Evolutionary conservation across 1,284 basidiomycete species (phyloP), one percentile per base, ranked within the genome.

Genomic region (Ceraceosorus guamensis): DNA sequence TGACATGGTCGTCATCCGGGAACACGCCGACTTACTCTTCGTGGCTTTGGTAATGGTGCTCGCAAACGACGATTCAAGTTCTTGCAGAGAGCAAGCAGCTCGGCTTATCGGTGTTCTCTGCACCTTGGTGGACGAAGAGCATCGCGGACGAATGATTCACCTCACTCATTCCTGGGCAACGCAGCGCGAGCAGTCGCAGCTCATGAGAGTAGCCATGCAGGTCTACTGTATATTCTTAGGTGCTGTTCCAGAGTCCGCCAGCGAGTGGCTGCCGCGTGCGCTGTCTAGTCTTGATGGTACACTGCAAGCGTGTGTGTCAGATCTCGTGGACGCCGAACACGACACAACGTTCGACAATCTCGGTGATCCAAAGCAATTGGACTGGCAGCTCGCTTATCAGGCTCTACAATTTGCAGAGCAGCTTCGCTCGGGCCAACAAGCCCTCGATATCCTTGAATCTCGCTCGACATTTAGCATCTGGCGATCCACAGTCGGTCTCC

Each of bases 1-100:
- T 74, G 85, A 89, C 59, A 80, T 81, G 8, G 82, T 81, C 3
- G 80, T 96, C 18, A 79, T 98, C 41, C 80, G 80, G 13, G 88
- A 93, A 70, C 87, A 92, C 68, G 83, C 88, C 13, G 90, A 97
- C 73, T 81, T 97, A 66, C 81, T 98, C 50, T 96, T 97, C 73
- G 85, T 96, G 3, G 86, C 89, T 0, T 82, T 98, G 18, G 89
- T 95, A 16, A 88, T 97, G 83, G 86, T 87, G 33, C 78, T 97
- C 31, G 91, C 90, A 35, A 98, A 98, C 74, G 95, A 99, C 72
- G 86, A 89, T 50, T 89, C 91, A 4, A 79, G 87, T 35, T 86
- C 87, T 72, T 97, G 91, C 75, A 82, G 90, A 24, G 87, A 88
- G 71, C 88, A 89, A 83, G 88, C 89, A 0, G 86, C 87, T 0